A percentile compares a stretch with the other conserved stretches of the same genome.
Conservation (phyloP, 345 rosid genomes). For the Rhizophora apiculata region DNA sequence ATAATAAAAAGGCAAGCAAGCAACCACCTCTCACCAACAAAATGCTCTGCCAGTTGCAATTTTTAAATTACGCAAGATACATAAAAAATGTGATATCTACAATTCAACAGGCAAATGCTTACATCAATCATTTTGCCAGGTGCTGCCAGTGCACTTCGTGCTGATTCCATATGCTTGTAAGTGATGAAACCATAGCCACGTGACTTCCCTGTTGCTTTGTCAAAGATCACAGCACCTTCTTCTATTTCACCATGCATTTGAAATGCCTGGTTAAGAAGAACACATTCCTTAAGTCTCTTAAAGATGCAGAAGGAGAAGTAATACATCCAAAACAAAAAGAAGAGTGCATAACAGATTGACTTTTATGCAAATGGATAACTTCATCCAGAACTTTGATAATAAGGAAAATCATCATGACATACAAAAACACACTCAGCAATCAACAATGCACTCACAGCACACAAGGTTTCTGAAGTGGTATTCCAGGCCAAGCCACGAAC, state of each 20-base stretch:
- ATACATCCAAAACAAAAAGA: background rate
- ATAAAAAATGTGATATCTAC: too few relatives aligned
- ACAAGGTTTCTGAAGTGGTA: conserved; percentile 69
- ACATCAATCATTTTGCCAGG: conserved; percentile 67
- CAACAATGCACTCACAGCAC: conserved; percentile 75
- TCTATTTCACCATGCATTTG: conserved; percentile 61
- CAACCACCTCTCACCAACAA: too few relatives aligned
- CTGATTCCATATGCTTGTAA: conserved; percentile 62
- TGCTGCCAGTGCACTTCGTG: conserved; percentile 52
- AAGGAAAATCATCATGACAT: conserved; percentile 27
- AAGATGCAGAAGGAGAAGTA: background rate
- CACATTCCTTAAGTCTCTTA: background rate
- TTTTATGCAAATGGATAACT: background rate
- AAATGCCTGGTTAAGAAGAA: conserved; percentile 48
- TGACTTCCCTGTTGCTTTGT: conserved; percentile 65
- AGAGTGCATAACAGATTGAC: background rate
- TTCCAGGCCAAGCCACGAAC: conserved; percentile 86
- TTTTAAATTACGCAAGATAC: too few relatives aligned
- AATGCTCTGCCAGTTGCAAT: too few relatives aligned
- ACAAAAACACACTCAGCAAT: conserved; percentile 46
- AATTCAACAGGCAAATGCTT: conserved; percentile 19
- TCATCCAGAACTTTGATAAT: conserved; percentile 7
- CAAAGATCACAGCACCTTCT: conserved; percentile 72
- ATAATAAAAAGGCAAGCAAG: too few relatives aligned
- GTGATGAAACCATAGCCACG: conserved; percentile 80